phyloP scores from a whole-genome alignment of 176 grass and related monocot genomes.

The Saccharum officinarum region DNA sequence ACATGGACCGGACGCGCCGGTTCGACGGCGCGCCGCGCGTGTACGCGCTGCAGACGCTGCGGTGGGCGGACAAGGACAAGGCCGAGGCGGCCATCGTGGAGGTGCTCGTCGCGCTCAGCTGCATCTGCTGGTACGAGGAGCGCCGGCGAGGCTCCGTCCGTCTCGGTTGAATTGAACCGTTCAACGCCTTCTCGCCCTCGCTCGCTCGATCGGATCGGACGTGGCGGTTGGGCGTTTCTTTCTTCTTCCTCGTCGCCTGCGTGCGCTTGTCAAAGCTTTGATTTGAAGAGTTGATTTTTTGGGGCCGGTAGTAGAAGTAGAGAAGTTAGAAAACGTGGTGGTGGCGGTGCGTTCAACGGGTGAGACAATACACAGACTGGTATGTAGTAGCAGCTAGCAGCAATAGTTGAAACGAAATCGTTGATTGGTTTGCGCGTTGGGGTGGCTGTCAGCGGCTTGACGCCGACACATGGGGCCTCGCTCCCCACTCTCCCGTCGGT shows the following conservation, averaged over 20 bases:
- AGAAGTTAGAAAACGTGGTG: constrained; percentile 19
- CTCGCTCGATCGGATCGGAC: background rate
- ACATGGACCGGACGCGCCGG: constrained; percentile 75
- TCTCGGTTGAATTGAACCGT: background rate
- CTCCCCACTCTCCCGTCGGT: background rate
- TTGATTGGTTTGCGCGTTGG: constrained; percentile 26
- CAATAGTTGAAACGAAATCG: constrained; percentile 25
- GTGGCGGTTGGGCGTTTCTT: background rate
- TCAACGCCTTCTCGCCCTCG: background rate
- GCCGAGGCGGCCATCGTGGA: constrained; percentile 87
- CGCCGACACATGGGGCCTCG: constrained; percentile 3
- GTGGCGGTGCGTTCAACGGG: constrained; percentile 29
- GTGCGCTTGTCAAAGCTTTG: constrained; percentile 61
- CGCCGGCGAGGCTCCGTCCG: constrained; percentile 56
- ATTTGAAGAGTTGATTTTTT: constrained; percentile 55
- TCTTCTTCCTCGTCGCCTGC: background rate
- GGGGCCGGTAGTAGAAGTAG: constrained; percentile 12
- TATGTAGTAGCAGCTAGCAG: background rate
- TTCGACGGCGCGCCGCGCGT: constrained; percentile 58
- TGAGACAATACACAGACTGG: background rate
- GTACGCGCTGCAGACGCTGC: constrained; percentile 79
- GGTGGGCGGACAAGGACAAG: constrained; percentile 77
- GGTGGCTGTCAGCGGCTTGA: constrained; percentile 37
- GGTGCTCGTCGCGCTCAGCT: constrained; percentile 93
- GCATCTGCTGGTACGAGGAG: constrained; percentile 91